These are phyloP conservation scores for Silene coronaria DNA, from an alignment of 179 eudicot species.

Conservation along the genomic window DNA sequence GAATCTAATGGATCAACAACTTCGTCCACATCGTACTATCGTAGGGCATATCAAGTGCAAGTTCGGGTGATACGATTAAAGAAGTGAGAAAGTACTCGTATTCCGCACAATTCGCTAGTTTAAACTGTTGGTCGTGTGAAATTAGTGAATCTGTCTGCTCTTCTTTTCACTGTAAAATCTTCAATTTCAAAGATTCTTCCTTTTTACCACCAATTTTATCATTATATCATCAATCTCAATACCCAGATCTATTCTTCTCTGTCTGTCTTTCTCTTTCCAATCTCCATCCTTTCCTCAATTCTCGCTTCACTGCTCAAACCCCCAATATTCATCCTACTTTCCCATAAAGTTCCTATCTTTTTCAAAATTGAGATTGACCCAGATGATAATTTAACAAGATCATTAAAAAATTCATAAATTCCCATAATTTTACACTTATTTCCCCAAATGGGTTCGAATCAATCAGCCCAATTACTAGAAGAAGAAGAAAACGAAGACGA, in stretches of 20 bases:
- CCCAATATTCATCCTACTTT: not conserved
- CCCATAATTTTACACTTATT: not conserved
- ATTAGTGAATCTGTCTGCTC: not conserved
- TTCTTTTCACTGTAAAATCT: not conserved
- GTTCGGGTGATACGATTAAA: too few species aligned
- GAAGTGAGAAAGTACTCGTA: not conserved
- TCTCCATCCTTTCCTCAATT: slow-evolving; percentile 11
- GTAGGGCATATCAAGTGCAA: too few species aligned
- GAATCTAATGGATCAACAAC: too few species aligned
- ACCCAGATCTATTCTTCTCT: slow-evolving; percentile 13
- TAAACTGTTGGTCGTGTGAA: not conserved
- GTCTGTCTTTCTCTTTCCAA: slow-evolving; percentile 5
- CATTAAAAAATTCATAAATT: not conserved
- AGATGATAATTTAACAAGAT: slow-evolving; percentile 11
- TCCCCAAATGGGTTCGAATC: slow-evolving; percentile 61
- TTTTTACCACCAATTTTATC: not conserved
- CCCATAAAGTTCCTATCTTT: not conserved
- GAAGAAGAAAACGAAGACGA: slow-evolving; percentile 10
- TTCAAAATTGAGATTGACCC: slow-evolving; percentile 17
- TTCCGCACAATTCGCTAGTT: not conserved
- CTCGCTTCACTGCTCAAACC: slow-evolving; percentile 10
- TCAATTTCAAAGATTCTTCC: not conserved
- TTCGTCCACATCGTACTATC: too few species aligned
- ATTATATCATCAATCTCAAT: not conserved
- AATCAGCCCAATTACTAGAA: slow-evolving; percentile 56